Evolutionary conservation across 495 filamentous ascomycete genomes (phyloP).

Genomic region (Stereocaulon alpinum): DNA sequence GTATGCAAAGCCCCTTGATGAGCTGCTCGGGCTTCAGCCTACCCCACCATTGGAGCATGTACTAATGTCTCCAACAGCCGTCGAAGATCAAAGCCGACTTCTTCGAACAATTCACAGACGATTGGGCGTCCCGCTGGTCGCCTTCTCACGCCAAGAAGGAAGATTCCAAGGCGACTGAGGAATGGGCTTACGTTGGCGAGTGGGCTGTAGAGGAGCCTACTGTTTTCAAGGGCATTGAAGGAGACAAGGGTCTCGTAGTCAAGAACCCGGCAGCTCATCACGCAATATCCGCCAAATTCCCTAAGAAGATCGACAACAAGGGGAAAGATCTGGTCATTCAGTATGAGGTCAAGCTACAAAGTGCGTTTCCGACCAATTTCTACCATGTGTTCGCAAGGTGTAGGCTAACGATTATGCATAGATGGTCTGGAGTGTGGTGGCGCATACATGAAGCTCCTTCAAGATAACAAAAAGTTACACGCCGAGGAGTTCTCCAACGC

Average conservation of each 20-base stretch:
- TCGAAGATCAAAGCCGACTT: conserved; percentile 82
- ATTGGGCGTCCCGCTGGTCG: conserved; percentile 89
- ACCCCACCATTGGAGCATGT: background rate
- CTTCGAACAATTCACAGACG: conserved; percentile 95
- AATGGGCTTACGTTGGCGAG: conserved; percentile 95
- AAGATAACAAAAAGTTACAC: conserved; percentile 95
- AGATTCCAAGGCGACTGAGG: conserved; percentile 72
- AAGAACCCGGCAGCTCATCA: conserved; percentile 97
- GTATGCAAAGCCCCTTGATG: conserved; percentile 41
- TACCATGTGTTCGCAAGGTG: background rate
- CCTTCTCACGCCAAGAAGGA: conserved; percentile 95
- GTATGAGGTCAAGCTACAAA: conserved; percentile 99
- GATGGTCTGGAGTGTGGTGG: conserved; percentile 97
- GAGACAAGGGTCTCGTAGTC: conserved; percentile 91
- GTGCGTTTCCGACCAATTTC: conserved; percentile 39
- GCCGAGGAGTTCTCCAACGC: conserved; percentile 96
- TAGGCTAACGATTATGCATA: conserved; percentile 28
- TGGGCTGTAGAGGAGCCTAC: conserved; percentile 95
- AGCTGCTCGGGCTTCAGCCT: background rate
- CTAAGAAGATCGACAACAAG: conserved; percentile 94
- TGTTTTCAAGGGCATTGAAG: conserved; percentile 88
- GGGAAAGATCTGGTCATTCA: conserved; percentile 93
- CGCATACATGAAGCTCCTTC: conserved; percentile 97
- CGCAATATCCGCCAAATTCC: conserved; percentile 98
- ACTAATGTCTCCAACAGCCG: conserved; percentile 4